Evolutionary conservation across 768 basidiomycete genomes (phyloP).

Genomic region (Dacryopinax spathularia): DNA sequence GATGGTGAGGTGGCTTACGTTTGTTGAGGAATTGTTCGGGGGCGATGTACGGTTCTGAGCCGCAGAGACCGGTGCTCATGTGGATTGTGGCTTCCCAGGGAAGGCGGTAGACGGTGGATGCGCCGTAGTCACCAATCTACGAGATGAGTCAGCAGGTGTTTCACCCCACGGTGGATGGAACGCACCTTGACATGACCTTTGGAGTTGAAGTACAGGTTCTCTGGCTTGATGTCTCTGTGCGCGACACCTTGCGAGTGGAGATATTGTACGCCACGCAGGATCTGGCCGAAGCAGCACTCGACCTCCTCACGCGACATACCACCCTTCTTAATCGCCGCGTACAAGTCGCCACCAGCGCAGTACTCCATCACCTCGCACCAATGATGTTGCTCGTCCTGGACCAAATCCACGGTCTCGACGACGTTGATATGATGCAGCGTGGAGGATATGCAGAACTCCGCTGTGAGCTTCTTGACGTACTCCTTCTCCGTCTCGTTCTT

Average conservation of each 20-base stretch:
- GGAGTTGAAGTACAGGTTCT: slow-evolving; percentile 89
- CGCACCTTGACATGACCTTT: slow-evolving; percentile 83
- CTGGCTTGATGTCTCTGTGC: slow-evolving; percentile 95
- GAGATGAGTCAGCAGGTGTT: slow-evolving; percentile 4
- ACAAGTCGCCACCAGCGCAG: slow-evolving; percentile 94
- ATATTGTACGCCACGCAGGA: slow-evolving; percentile 74
- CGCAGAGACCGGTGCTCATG: slow-evolving; percentile 92
- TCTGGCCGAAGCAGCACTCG: slow-evolving; percentile 97
- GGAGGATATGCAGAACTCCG: slow-evolving; percentile 96
- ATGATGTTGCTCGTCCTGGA: slow-evolving; percentile 91
- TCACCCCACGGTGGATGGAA: slow-evolving; percentile 12
- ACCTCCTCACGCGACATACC: slow-evolving; percentile 83
- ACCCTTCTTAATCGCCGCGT: slow-evolving; percentile 97
- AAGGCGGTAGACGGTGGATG: slow-evolving; percentile 95
- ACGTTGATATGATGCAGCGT: slow-evolving; percentile 87
- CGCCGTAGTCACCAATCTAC: slow-evolving; percentile 96
- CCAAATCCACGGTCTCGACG: slow-evolving; percentile 96
- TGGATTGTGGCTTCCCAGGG: slow-evolving; percentile 97
- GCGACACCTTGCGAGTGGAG: slow-evolving; percentile 94
- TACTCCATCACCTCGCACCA: slow-evolving; percentile 99
- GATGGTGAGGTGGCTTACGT: slow-evolving; percentile 47
- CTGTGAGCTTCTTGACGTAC: slow-evolving; percentile 98
- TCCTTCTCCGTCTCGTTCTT: slow-evolving; percentile 99
- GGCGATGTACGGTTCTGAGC: slow-evolving; percentile 96
- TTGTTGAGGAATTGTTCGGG: slow-evolving; percentile 94